Evolutionary conservation across 2,329 filamentous ascomycete species (phyloP).

Genomic region (Aspergillus tubingensis): DNA sequence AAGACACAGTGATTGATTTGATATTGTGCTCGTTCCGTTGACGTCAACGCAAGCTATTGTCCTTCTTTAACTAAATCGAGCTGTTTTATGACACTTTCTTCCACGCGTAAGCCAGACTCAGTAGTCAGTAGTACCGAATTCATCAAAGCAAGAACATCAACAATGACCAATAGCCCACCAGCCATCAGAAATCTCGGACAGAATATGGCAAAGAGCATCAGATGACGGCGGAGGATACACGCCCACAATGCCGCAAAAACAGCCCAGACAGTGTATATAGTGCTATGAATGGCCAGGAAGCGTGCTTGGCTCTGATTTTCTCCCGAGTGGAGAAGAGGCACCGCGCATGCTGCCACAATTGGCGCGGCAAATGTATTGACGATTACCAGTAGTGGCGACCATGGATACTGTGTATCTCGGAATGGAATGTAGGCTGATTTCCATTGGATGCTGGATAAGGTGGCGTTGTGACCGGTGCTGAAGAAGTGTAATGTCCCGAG

Average conservation of each 20-base stretch:
- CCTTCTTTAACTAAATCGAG: not conserved
- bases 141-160: not conserved
- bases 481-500: constrained; percentile 93
- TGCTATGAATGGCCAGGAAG: constrained; percentile 66
- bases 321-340: constrained; percentile 70
- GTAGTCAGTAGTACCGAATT: not conserved
- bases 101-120: not conserved
- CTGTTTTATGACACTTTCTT: not conserved
- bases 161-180: not conserved
- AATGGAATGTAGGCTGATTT: constrained; percentile 89
- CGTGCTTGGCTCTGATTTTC: constrained; percentile 48
- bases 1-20: not conserved
- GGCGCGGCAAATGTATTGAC: constrained; percentile 88
- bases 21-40: not conserved
- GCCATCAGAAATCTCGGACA: constrained; percentile 83
- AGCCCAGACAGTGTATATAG: constrained; percentile 67
- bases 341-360: constrained; percentile 74
- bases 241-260: constrained; percentile 82
- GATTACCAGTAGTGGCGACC: constrained; percentile 75
- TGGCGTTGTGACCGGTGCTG: constrained; percentile 93
- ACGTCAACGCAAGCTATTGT: constrained; percentile 1
- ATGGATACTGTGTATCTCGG: constrained; percentile 78
- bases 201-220: constrained; percentile 97
- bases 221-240: constrained; percentile 78
- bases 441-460: constrained; percentile 87